Percentiles rank a stretch among this genome's conserved stretches.
Evolutionary conservation across 208 protist genomes (phyloP).

Genomic region (Wallacemonas collosoma): DNA sequence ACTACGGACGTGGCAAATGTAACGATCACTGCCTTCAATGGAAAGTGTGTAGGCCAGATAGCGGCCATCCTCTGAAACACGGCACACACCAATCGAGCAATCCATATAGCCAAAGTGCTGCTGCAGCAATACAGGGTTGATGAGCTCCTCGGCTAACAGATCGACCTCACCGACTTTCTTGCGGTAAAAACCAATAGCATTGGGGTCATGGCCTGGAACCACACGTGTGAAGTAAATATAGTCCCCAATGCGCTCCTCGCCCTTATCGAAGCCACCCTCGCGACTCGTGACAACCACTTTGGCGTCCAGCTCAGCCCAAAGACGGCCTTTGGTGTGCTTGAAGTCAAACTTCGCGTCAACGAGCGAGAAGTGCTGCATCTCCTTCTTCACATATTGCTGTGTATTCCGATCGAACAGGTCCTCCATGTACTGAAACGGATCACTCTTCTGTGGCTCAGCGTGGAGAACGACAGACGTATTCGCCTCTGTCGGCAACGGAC

Average conservation of each 20-base stretch:
- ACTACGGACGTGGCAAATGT: constrained; percentile 89
- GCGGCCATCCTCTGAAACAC: constrained; percentile 86
- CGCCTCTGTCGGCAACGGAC: constrained; percentile 68
- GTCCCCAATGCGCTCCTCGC: constrained; percentile 89
- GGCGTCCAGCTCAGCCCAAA: constrained; percentile 86
- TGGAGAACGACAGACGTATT: constrained; percentile 55
- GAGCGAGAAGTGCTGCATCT: constrained; percentile 70
- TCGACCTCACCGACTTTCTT: constrained; percentile 87
- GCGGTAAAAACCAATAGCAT: constrained; percentile 88
- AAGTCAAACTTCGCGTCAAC: constrained; percentile 85
- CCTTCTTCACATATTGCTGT: constrained; percentile 61
- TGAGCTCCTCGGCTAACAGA: constrained; percentile 88
- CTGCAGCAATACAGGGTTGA: constrained; percentile 81
- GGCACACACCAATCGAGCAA: constrained; percentile 85
- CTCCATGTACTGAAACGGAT: constrained; percentile 91
- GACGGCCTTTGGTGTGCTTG: constrained; percentile 77
- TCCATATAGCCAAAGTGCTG: constrained; percentile 91
- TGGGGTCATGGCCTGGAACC: constrained; percentile 67
- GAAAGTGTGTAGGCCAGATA: constrained; percentile 92
- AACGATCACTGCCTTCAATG: constrained; percentile 88
- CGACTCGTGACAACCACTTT: constrained; percentile 86
- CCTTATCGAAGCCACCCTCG: constrained; percentile 91
- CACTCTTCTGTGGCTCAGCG: constrained; percentile 45
- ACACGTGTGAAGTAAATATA: constrained; percentile 90
- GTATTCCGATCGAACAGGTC: constrained; percentile 86